A percentile compares a stretch with the other conserved stretches of the same genome.
Conservation (phyloP, 257 asterid genomes). For the Paraleonurus japonicus region DNA sequence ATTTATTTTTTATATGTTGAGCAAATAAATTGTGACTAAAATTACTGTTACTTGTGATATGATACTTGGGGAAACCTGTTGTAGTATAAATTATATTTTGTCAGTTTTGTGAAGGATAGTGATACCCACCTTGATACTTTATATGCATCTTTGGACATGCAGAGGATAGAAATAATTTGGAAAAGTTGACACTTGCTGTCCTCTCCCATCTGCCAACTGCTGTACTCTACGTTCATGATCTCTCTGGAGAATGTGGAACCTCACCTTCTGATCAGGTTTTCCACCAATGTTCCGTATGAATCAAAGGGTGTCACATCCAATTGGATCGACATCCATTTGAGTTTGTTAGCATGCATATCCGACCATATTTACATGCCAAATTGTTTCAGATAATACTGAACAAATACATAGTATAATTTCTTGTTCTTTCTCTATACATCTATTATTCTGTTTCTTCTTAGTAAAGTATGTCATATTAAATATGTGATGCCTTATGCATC, state of each 20-base stretch:
- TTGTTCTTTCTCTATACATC: background rate
- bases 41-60: background rate
- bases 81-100: background rate
- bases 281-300: conserved; percentile 9
- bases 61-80: background rate
- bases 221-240: conserved; percentile 92
- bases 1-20: background rate
- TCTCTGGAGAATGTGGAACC: conserved; percentile 93
- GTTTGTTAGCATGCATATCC: background rate
- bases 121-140: background rate
- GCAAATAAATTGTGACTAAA: conserved; percentile 14
- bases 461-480: background rate
- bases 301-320: background rate
- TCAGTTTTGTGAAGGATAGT: conserved; percentile 4
- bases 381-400: background rate
- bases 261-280: conserved; percentile 96
- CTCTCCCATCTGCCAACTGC: conserved; percentile 97
- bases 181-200: conserved; percentile 94
- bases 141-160: conserved; percentile 35
- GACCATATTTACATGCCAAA: conserved; percentile 5
- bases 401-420: background rate
- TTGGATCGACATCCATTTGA: conserved; percentile 1
- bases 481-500: background rate
- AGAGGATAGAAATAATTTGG: conserved; percentile 96
- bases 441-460: background rate